Base-by-base conservation (phyloP, 148 eudicot species). In the Spergularia marina region DNA sequence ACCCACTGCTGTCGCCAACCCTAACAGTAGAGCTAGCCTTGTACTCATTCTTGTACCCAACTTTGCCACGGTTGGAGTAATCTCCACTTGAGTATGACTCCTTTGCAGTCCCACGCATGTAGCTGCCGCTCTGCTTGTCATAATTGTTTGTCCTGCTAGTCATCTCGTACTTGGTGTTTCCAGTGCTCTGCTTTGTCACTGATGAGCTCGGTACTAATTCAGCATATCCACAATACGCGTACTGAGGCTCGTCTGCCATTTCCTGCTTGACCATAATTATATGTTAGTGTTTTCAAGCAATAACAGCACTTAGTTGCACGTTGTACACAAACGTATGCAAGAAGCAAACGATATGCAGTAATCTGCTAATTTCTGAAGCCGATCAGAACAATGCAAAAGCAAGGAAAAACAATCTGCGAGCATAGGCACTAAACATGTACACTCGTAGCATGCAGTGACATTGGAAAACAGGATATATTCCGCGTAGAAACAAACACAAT, bases 1-100 rank as follows among this genome's bases (percentile, higher is more conserved):
- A 80, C 4, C 83, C 83, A 0, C 30, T 4, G 15, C 76, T 76
- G 76, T 75, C 79, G 12, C 76, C 72, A 12, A 80, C 79, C 61
- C 59, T 77, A 9, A 49, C 54, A 55, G 71, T 71, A 0, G 36
- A 30, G 36, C 36, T 30, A 30, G 75, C 10, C 75, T 77, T 70
- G 80, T 30, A 52, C n/a, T 70, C 75, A 39, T 63, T 63, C 71
- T 77, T 77, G 75, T 70, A 71, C n/a, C 75, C 80, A 16, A 49
- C 68, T 51, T 20, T 18, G 12, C 80, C 75, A 15, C 69, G 67
- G 53, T 71, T 70, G 3, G 75, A 17, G 71, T 62, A 77, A 47
- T 77, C 80, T 5, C 80, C 75, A 18, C 70, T 71, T 2, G 76
- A 71, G 63, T 55, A 53, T 2, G 80, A 34, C 23, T 71, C 75